A percentile compares a stretch with the other conserved stretches of the same genome.
Conservation (phyloP, 2,329 filamentous ascomycete species). For the Graphilbum sp. region DNA sequence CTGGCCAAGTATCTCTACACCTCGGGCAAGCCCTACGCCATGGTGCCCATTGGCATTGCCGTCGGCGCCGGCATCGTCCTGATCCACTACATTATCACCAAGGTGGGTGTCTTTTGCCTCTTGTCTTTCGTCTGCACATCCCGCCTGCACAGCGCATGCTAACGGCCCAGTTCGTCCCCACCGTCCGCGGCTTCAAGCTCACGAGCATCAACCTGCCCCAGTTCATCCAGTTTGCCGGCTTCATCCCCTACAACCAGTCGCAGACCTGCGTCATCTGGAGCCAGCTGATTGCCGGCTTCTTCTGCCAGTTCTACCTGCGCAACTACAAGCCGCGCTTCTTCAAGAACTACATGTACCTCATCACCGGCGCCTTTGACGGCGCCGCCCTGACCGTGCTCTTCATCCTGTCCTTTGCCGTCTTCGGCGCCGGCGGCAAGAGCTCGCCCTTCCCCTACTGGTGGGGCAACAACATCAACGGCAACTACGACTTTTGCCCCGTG, state of each 20-base stretch:
- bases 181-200: slow-evolving; percentile 23
- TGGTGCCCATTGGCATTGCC: slow-evolving; percentile 32
- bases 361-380: slow-evolving; percentile 36
- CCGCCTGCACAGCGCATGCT: slow-evolving; percentile 2
- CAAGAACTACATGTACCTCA: slow-evolving; percentile 35
- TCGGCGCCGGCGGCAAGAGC: slow-evolving; percentile 26
- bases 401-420: slow-evolving; percentile 38
- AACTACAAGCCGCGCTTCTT: slow-evolving; percentile 35
- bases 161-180: slow-evolving; percentile 26
- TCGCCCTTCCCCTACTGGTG: slow-evolving; percentile 35
- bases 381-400: slow-evolving; percentile 31
- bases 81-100: slow-evolving; percentile 24
- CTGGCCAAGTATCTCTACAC: slow-evolving; percentile 37
- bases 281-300: slow-evolving; percentile 26
- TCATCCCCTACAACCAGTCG: slow-evolving; percentile 35
- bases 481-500: slow-evolving; percentile 31
- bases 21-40: slow-evolving; percentile 22
- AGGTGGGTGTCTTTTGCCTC: slow-evolving; percentile 16
- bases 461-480: slow-evolving; percentile 32
- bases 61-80: slow-evolving; percentile 28
- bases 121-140: background rate
- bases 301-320: slow-evolving; percentile 32
- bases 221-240: slow-evolving; percentile 37
- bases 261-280: slow-evolving; percentile 39
- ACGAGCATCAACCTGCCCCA: slow-evolving; percentile 34